Base-by-base conservation (phyloP, 257 asterid species). In the Perilla frutescens region DNA sequence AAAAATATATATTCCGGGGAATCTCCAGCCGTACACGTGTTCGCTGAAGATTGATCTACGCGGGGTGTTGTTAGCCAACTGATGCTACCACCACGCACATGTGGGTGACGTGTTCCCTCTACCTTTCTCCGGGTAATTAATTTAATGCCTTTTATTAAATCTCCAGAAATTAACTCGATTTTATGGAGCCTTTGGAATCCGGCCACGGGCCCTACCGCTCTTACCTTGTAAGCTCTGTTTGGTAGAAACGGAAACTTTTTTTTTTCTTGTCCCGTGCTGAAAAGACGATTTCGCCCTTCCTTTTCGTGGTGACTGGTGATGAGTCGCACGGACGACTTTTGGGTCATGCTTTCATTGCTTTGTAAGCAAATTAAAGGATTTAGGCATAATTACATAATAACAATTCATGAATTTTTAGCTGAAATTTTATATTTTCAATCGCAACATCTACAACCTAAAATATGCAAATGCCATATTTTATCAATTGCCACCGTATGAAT, bases 31-130 rank as follows among this genome's bases (percentile, higher is more conserved):
- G 87, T 78, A 81, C 89, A 92, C 96, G 96, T 87, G 98, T 74
- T 57, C 0, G 6, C 0, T 4, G 12, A 32, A 29, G 74, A 63
- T 84, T 72, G 68, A 74, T 70, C 80, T 73, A 81, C 86, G 83
- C 83, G 84, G 72, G 86, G 78, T 81, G 85, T 69, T 82, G 72
- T 80, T 73, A 79, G 91, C 90, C 90, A 85, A 74, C 96, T 76
- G 73, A 76, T 71, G 56, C 80, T 79, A 73, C 85, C 86, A 67
- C 78, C 76, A 51, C 58, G 79, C 93, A 48, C 71, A 82, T 84
- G 92, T 89, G 96, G 81, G 82, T 85, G 91, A 88, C 96, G 96
- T 88, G 96, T 75, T 62, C 74, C 32, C 67, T 78, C 65, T 44
- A 57, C 72, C 72, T 62, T 77, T 76, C 68, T 39, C 6, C 7